These are phyloP conservation scores for Litchi chinensis DNA, from an alignment of 345 rosid genomes.

Conservation along the genomic window DNA sequence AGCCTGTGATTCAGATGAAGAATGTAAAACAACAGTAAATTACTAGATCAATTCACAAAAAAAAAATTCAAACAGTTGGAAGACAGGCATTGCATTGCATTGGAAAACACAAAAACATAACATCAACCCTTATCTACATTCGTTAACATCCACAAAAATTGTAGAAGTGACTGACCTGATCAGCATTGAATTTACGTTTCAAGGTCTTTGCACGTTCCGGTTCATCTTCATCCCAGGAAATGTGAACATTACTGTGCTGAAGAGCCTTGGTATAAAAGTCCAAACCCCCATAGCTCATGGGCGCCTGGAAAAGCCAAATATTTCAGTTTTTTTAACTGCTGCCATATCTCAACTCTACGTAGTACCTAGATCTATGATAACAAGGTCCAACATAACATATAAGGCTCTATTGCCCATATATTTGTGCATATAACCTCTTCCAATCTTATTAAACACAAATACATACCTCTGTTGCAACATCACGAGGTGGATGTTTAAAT, in stretches of 20 bases:
- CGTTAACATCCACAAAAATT: not conserved
- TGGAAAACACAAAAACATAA: slow-evolving; percentile 1
- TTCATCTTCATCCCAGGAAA: slow-evolving; percentile 98
- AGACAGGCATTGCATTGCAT: not conserved
- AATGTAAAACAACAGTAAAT: not conserved
- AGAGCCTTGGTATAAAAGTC: slow-evolving; percentile 81
- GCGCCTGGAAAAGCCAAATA: slow-evolving; percentile 51
- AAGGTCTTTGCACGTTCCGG: slow-evolving; percentile 81
- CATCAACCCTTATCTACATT: not conserved
- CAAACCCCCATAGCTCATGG: slow-evolving; percentile 67
- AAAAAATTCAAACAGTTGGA: not conserved
- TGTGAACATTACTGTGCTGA: slow-evolving; percentile 74
- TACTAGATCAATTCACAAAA: not conserved
- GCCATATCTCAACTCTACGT: not conserved
- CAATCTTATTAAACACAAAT: slow-evolving; percentile 7
- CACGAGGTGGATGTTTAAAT: slow-evolving; percentile 86
- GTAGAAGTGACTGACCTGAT: slow-evolving; percentile 51
- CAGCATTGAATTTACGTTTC: slow-evolving; percentile 69
- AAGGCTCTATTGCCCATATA: not conserved
- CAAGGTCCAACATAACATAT: not conserved
- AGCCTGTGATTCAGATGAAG: not conserved
- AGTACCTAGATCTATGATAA: not conserved
- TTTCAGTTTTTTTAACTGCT: not conserved
- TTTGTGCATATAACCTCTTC: not conserved
- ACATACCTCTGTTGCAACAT: slow-evolving; percentile 80